Percentiles rank a stretch among this genome's conserved stretches.
Conservation (phyloP, 1,284 basidiomycete genomes). For the Naganishia liquefaciens region DNA sequence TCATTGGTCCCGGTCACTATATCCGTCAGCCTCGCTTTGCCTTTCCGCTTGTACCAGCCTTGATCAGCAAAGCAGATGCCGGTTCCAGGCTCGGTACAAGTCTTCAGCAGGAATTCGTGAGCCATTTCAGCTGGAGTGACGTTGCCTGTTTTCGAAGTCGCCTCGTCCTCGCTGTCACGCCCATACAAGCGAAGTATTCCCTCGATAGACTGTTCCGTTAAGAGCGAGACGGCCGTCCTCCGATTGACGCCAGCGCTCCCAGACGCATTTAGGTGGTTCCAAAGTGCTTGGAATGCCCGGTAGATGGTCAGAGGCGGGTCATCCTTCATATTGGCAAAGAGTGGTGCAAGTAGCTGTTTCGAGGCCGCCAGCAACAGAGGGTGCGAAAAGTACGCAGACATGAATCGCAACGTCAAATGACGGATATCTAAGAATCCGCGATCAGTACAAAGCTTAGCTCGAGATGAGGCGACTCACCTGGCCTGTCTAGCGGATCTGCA, state of each 20-base stretch:
- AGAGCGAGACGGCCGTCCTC: conserved; percentile 45
- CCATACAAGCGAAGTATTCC: conserved; percentile 78
- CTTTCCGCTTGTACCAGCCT: conserved; percentile 79
- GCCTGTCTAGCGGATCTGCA: conserved; percentile 48
- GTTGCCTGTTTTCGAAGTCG: conserved; percentile 55
- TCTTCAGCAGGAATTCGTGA: conserved; percentile 82
- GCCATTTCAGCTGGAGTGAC: conserved; percentile 62
- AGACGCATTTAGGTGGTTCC: conserved; percentile 45
- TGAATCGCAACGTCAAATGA: conserved; percentile 47
- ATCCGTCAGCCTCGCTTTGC: conserved; percentile 49
- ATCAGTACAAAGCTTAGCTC: conserved; percentile 18
- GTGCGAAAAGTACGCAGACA: conserved; percentile 48
- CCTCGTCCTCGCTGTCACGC: conserved; percentile 65
- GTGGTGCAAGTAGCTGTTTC: conserved; percentile 43
- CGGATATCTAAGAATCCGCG: conserved; percentile 43
- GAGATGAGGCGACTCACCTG: conserved; percentile 37
- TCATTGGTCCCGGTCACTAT: conserved; percentile 19
- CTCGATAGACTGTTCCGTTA: conserved; percentile 60
- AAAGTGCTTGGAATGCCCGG: conserved; percentile 49
- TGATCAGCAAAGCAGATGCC: conserved; percentile 86
- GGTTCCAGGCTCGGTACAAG: conserved; percentile 77
- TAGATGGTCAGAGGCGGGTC: conserved; percentile 52
- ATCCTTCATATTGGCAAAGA: conserved; percentile 46
- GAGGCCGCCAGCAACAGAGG: conserved; percentile 46
- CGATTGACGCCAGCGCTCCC: conserved; percentile 41